These are phyloP conservation scores for Euptelea pleiosperma DNA, from an alignment of 164 flowering plant genomes.

Conservation along the genomic window DNA sequence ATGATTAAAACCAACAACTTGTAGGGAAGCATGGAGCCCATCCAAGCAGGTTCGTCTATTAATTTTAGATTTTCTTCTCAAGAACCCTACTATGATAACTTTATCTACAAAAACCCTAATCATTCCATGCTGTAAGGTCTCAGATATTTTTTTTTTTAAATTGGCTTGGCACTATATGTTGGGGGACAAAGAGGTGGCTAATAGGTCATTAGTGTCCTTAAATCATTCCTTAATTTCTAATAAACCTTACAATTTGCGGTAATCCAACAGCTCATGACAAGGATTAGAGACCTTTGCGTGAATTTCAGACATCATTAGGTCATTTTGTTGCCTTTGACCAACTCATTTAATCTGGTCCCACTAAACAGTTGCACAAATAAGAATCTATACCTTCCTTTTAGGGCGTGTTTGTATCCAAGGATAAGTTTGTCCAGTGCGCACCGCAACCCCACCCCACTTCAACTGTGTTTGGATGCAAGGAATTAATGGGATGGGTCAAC, in stretches of 20 bases:
- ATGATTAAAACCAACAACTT: neutral
- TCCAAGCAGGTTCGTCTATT: slow-evolving; percentile 1
- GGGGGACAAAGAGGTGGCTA: no score
- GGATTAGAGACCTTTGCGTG: neutral
- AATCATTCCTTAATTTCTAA: slow-evolving; percentile 9
- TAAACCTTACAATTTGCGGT: neutral
- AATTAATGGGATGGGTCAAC: no score
- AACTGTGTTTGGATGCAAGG: no score
- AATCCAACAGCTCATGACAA: neutral
- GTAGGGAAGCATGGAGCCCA: neutral
- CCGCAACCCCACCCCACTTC: no score
- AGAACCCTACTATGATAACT: no score
- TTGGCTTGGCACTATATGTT: no score
- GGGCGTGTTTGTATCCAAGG: neutral
- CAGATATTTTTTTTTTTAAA: no score
- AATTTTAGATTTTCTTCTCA: no score
- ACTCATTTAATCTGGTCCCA: neutral
- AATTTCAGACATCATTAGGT: slow-evolving; percentile 11
- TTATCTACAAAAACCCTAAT: no score
- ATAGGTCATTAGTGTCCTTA: slow-evolving; percentile 5
- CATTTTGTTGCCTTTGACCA: neutral
- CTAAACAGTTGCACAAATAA: neutral
- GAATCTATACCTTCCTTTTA: neutral
- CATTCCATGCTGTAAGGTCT: no score
- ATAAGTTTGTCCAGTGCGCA: no score